Evolutionary conservation across 345 rosid genomes (phyloP), one percentile per base, ranked within the genome.

Genomic region (Chamaenerion angustifolium): DNA sequence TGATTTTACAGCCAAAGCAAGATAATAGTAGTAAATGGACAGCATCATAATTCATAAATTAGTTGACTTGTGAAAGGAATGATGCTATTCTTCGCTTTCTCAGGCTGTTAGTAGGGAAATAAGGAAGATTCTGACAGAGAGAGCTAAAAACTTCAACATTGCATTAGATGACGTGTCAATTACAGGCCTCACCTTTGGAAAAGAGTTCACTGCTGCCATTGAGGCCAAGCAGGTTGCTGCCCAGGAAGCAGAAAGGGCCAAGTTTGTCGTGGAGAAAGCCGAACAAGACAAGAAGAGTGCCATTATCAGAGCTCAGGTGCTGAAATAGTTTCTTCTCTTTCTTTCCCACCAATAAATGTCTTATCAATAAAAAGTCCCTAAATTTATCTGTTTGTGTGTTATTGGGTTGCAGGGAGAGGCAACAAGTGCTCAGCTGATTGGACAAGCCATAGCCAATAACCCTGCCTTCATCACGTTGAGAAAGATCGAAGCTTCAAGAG

Each of bases 141-240:
- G 96, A 60, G 98, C 96, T 0, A 62, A 75, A 11, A 52, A 76
- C 54, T 92, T 86, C 27, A 64, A 78, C 75, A 74, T 92, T 55
- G 86, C 82, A 4, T 74, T 87, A 9, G 95, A 90, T 53, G 98
- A 90, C 64, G 98, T 86, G 16, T 86, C 97, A 65, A 81, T 86
- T 54, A 89, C 94, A 0, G 73, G 63, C 73, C 74, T 90, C 55
- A 85, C 95, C 12, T 90, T 90, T 48, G 95, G 94, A 51, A 90
- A 67, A 68, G 95, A 90, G 76, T 90, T 81, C 59, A 90, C 95
- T 0, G 86, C 92, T 71, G 98, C 95, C 42, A 90, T 86, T 50
- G 95, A 90, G 65, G 86, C 95, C 13, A 86, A 86, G 55, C 92
- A 86, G 61, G 98, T 90, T 57, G 95, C 94, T 0, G 98, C 94